Conservation (phyloP, 345 rosid species). For the Ricinus communis region DNA sequence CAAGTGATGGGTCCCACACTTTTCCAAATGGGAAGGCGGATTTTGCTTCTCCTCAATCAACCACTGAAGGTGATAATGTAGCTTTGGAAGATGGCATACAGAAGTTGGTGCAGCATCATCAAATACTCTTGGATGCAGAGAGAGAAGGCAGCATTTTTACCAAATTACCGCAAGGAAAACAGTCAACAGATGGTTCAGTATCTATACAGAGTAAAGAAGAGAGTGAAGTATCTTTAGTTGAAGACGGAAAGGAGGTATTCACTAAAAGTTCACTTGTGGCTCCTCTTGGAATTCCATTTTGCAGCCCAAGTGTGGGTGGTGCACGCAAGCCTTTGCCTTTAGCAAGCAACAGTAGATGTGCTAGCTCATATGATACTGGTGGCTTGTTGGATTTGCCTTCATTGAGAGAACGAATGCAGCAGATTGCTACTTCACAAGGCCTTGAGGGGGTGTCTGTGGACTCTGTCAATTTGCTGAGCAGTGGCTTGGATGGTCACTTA, state of each 20-base stretch:
- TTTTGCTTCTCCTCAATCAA: slow-evolving; percentile 19
- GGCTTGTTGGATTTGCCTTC: slow-evolving; percentile 36
- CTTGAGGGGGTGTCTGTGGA: slow-evolving; percentile 46
- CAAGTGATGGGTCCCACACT: slow-evolving; percentile 10
- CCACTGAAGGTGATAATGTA: slow-evolving; percentile 10
- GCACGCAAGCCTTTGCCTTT: slow-evolving; percentile 22
- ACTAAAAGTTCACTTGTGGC: slow-evolving; percentile 31
- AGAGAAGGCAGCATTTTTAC: slow-evolving; percentile 20
- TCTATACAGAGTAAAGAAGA: slow-evolving; percentile 25
- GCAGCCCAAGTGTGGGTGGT: slow-evolving; percentile 28
- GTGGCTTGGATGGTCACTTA: slow-evolving; percentile 40
- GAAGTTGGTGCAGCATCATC: slow-evolving; percentile 36
- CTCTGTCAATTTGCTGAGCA: slow-evolving; percentile 40
- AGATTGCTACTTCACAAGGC: slow-evolving; percentile 42
- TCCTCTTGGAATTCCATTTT: slow-evolving; percentile 46
- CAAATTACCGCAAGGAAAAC: neutral
- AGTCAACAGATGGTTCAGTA: slow-evolving; percentile 19
- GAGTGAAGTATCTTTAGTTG: slow-evolving; percentile 18
- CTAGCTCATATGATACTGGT: slow-evolving; percentile 32
- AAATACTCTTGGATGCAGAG: slow-evolving; percentile 24
- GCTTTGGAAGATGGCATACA: slow-evolving; percentile 18
- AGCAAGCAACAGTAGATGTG: slow-evolving; percentile 15
- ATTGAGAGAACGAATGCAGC: slow-evolving; percentile 41
- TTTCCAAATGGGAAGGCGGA: slow-evolving; percentile 36
- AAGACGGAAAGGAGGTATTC: slow-evolving; percentile 21